Percentiles rank a stretch among this genome's conserved stretches.
These are phyloP conservation scores for Coprinellus micaceus DNA, from an alignment of 768 basidiomycete species.

Conservation along the genomic window DNA sequence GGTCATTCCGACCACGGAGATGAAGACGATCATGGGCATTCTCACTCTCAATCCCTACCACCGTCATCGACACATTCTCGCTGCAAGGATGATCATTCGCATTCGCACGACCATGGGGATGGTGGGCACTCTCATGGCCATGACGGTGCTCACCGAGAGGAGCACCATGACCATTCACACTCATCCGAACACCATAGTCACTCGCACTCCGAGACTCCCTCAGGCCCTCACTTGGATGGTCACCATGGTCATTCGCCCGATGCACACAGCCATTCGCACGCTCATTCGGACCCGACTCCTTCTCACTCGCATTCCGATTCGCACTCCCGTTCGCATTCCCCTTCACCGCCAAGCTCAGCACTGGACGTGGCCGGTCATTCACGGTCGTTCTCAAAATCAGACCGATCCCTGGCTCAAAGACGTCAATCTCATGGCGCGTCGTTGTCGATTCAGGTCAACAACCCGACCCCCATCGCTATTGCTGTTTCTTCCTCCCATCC, in stretches of 20 bases:
- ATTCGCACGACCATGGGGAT: constrained; percentile 19
- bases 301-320: constrained; percentile 23
- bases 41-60: constrained; percentile 31
- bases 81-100: constrained; percentile 22
- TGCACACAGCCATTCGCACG: constrained; percentile 11
- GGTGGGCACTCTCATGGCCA: constrained; percentile 21
- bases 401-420: not conserved
- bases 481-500: constrained; percentile 12
- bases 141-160: constrained; percentile 25
- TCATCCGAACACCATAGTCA: constrained; percentile 13
- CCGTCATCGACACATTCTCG: constrained; percentile 4
- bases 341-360: constrained; percentile 9
- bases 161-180: constrained; percentile 27
- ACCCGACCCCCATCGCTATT: constrained; percentile 27
- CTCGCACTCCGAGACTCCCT: constrained; percentile 19
- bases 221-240: not conserved
- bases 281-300: constrained; percentile 25
- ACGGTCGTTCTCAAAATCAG: constrained; percentile 4
- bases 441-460: constrained; percentile 14
- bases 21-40: constrained; percentile 17
- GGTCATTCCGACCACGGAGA: not conserved
- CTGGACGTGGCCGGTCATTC: constrained; percentile 3
- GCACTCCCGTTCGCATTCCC: constrained; percentile 21
- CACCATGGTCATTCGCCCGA: constrained; percentile 7
- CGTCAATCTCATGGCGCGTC: constrained; percentile 7